Base-by-base conservation (phyloP, 1,284 basidiomycete species). In the Ceratobasidium sp. region DNA sequence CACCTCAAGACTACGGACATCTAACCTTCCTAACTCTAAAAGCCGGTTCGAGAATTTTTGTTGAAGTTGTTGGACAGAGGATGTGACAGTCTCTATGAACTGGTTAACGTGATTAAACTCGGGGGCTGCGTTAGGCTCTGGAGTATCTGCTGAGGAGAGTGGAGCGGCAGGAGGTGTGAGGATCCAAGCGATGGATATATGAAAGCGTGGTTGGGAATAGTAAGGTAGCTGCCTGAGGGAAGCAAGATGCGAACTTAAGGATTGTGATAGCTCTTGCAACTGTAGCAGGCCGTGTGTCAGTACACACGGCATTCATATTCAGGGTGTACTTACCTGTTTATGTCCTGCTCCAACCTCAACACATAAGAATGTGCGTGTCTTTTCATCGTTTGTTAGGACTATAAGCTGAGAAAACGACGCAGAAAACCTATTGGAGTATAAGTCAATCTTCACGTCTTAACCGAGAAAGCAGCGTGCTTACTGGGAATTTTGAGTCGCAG, bases 121-220 rank as follows among this genome's bases (percentile, higher is more conserved):
- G 68, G 77, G 15, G 47, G 67, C 20, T n/a, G 63, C 11, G 33
- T 17, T 39, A 51, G 58, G 76, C 8, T 26, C 63, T 11, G 39
- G 31, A 35, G n/a, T 56, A n/a, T 31, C 45, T 10, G 20, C 37
- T n/a, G 45, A 31, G 10, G 26, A 3, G 33, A 35, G 75, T 42
- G 71, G 76, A 2, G 37, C 17, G 0, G 53, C 37, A 31, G 39
- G 17, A 39, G 53, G 66, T n/a, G 91, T 86, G 69, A 94, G 85
- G 11, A 90, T 89, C 94, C 94, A 95, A 10, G 89, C 93, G 71
- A 96, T 88, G 0, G 94, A 95, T 13, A 90, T 88, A 81, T 96
- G 94, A 81, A 94, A 95, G 39, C 89, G 88, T 20, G 94, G 92
- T 53, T 88, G 84, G 28, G 84, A 80, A 82, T 96, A 95, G 83